Base-by-base conservation (phyloP, 352 stramenopile species). In the Phytophthora citricola region DNA sequence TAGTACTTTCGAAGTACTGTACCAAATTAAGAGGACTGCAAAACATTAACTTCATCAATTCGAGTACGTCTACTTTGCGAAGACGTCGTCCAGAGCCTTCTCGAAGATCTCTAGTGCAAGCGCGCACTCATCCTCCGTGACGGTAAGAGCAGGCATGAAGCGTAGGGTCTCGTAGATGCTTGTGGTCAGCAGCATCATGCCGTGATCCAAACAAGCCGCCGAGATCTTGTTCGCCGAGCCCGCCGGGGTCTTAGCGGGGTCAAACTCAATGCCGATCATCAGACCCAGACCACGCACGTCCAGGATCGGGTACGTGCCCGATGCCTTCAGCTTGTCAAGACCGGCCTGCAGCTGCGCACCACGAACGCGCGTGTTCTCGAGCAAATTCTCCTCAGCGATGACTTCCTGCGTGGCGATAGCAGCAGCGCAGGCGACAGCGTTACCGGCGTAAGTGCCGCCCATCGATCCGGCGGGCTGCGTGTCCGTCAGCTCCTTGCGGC, bases 211-310 rank as follows among this genome's bases (percentile, higher is more conserved):
- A 71, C 92, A 98, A 8, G 87, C 84, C 49, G 86, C 64, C 27
- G 87, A 87, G 5, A 98, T 71, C 47, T 83, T 83, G 50, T 53
- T 80, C 15, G 92, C 92, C 27, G 86, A 87, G 2, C 90, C 91
- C 10, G 76, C 74, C 1, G 80, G 63, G 9, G 70, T 63, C n/a
- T 75, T 63, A 36, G 81, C 66, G 12, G 69, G 46, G 68, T 94
- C 81, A 50, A 98, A 98, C 72, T 98, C 93, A 51, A 98, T 76
- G 11, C 87, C 95, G 14, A 97, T 78, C 93, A 98, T 98, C 47
- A 98, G 69, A 9, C 95, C 95, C n/a, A 97, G 71, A 10, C 93
- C 95, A 59, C 95, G 89, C 9, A 98, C 79, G 44, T 98, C 93
- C 56, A 63, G 46, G 48, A 95, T 92, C 51, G 87, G 79, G 71